Evolutionary conservation across 371 early-diverging fungal species (phyloP), one percentile per base, ranked within the genome.

Genomic region (Racocetra persica): DNA sequence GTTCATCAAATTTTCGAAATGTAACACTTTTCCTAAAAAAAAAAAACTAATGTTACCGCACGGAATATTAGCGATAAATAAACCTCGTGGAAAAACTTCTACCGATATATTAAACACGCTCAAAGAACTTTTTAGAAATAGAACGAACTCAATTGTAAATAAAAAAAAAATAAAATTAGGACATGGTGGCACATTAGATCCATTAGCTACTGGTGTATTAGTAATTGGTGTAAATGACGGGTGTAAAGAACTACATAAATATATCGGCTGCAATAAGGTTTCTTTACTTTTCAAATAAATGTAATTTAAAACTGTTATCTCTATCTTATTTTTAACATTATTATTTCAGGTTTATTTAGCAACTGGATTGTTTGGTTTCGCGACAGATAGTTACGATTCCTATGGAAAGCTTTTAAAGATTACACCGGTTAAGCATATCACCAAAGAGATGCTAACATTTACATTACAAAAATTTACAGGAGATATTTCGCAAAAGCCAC

Each of bases 151-250:
- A 28, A 22, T 7, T 10, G 83, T 66, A 59, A 66, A 86, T 77
- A 62, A 83, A 63, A 62, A 80, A 38, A 55, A 85, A 45, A 24
- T 87, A 75, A 84, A 84, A 81, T 76, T 86, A 80, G 92, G 92
- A 0, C 92, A 91, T 81, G 92, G 91, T 1, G 92, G 92, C 28
- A 91, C 92, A 0, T 80, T 91, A 71, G 92, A 91, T 80, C 92
- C 92, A 4, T 80, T 91, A 69, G 92, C 92, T 4, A 81, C 85
- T 3, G 92, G 92, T 14, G 84, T 90, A 22, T 26, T 80, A 49
- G 83, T 89, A 13, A 65, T 89, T 11, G 89, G 87, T 26, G 52
- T 86, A 7, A 79, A 80, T 26, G 76, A 79, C 14, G 88, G 88
- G 32, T 82, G 79, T 60, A 77, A 81, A 57, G 36, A 75, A 16